phyloP scores from a whole-genome alignment of 140 eudicot genomes.

The Senecio squalidus region DNA sequence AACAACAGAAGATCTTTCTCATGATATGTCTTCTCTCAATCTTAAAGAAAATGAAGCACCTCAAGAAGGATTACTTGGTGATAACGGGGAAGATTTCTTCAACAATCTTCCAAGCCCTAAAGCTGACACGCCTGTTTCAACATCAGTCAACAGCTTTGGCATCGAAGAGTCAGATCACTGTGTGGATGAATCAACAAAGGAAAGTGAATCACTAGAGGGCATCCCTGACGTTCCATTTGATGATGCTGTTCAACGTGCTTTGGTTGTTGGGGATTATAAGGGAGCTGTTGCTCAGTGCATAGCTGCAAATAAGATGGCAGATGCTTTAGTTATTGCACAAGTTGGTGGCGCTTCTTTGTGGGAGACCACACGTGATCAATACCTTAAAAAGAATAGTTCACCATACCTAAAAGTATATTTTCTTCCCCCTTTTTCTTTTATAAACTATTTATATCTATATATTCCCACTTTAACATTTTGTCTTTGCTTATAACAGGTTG shows the following conservation, averaged over 20 bases:
- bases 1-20: conserved; percentile 43
- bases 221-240: conserved; percentile 59
- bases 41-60: conserved; percentile 41
- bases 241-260: conserved; percentile 87
- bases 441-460: background rate
- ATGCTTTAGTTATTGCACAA: conserved; percentile 92
- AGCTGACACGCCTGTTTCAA: conserved; percentile 71
- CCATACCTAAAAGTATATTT: conserved; percentile 68
- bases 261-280: conserved; percentile 91
- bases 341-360: conserved; percentile 85
- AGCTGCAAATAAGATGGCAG: conserved; percentile 82
- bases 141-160: conserved; percentile 44
- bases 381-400: conserved; percentile 51
- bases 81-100: conserved; percentile 85
- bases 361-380: conserved; percentile 86
- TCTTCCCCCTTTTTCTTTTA: background rate
- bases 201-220: conserved; percentile 50
- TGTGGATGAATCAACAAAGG: conserved; percentile 41
- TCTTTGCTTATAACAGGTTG: conserved; percentile 47
- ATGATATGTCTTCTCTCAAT: conserved; percentile 47
- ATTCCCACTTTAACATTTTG: background rate
- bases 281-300: conserved; percentile 88
- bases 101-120: conserved; percentile 93
- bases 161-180: conserved; percentile 31
- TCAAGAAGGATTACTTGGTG: conserved; percentile 39